Percentiles rank a stretch among this genome's conserved stretches.
Evolutionary conservation across 2,329 filamentous ascomycete species (phyloP).

Genomic region (Fusarium humuli): DNA sequence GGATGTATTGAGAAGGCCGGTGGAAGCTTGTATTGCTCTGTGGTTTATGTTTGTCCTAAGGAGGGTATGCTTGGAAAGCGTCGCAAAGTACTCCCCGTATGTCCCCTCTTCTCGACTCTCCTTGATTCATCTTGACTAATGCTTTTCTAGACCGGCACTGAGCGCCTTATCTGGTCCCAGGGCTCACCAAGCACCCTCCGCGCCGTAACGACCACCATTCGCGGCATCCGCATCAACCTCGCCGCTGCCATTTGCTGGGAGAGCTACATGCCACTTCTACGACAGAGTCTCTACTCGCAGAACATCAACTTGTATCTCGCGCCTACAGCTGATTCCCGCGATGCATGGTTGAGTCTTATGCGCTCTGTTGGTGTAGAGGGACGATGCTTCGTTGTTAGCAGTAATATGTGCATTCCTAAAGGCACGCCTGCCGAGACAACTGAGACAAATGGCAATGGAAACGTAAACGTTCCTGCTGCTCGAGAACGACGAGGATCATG

Average conservation of each 20-base stretch:
- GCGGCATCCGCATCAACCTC: constrained; percentile 81
- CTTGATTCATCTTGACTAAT: neutral
- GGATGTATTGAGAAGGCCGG: constrained; percentile 84
- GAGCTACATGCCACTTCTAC: constrained; percentile 91
- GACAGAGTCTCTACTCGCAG: constrained; percentile 86
- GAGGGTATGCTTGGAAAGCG: constrained; percentile 83
- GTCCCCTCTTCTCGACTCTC: too few species aligned
- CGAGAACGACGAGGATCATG: constrained; percentile 51
- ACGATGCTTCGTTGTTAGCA: constrained; percentile 84
- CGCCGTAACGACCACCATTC: constrained; percentile 82
- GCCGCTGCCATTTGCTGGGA: constrained; percentile 96
- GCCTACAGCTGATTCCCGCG: constrained; percentile 86
- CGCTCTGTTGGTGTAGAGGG: constrained; percentile 84
- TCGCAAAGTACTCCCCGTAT: constrained; percentile 89
- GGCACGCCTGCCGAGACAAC: neutral
- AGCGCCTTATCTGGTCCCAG: constrained; percentile 90
- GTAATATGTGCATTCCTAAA: constrained; percentile 80
- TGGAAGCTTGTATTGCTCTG: constrained; percentile 86
- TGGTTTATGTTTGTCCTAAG: constrained; percentile 82
- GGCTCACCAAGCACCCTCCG: constrained; percentile 82
- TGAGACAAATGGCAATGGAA: constrained; percentile 2
- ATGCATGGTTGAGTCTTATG: constrained; percentile 87
- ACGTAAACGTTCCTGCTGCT: neutral
- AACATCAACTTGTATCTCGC: constrained; percentile 93
- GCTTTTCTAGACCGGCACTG: constrained; percentile 72